These are phyloP conservation scores for Geum urbanum DNA, from an alignment of 306 rosid species.

Conservation along the genomic window DNA sequence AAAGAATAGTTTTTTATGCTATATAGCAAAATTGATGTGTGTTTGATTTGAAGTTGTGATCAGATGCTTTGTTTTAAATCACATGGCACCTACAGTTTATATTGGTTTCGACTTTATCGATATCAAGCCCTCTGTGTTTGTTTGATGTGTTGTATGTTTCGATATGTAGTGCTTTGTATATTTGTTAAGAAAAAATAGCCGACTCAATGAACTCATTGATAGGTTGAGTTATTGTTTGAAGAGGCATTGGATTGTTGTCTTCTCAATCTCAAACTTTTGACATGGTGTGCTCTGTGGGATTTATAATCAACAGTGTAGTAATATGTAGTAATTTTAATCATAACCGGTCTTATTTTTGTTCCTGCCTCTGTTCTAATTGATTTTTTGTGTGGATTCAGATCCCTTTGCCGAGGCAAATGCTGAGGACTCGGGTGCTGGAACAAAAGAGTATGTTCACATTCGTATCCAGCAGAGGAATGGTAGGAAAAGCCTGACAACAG, in stretches of 20 bases:
- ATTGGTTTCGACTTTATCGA: background rate
- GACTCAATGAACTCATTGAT: too few relatives aligned
- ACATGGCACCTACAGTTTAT: background rate
- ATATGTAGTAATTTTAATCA: background rate
- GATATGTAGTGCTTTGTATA: too few relatives aligned
- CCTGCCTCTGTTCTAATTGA: background rate
- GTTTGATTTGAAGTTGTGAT: background rate
- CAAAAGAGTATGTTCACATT: constrained; percentile 26
- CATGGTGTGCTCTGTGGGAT: too few relatives aligned
- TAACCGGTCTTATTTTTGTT: background rate
- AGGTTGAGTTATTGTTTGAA: too few relatives aligned
- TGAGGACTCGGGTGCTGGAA: constrained; percentile 24
- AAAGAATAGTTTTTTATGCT: background rate
- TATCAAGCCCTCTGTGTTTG: background rate
- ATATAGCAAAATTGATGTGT: background rate
- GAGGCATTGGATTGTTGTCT: background rate
- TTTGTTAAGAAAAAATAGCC: too few relatives aligned
- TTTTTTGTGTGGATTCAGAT: constrained; percentile 4
- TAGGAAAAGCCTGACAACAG: constrained; percentile 25
- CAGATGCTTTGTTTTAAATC: background rate
- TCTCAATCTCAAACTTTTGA: background rate
- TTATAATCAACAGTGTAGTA: background rate
- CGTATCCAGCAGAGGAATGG: constrained; percentile 22
- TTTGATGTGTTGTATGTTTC: background rate
- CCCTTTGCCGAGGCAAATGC: constrained; percentile 28